Conservation (phyloP, 116 monocot genomes). For the Trichopus zeylanicus region DNA sequence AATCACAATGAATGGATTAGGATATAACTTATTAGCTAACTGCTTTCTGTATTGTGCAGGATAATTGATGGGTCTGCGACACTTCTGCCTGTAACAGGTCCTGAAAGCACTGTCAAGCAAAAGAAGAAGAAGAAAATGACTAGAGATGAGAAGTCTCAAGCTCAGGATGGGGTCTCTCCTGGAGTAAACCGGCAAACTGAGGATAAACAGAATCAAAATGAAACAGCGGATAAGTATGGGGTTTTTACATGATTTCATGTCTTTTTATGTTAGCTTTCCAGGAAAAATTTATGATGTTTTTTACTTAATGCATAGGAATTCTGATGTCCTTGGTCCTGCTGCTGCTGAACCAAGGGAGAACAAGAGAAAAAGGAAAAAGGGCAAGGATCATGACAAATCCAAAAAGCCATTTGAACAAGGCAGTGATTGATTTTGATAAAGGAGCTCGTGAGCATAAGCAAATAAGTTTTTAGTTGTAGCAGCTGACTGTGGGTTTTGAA, state of each 20-base stretch:
- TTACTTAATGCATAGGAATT: slow-evolving; percentile 4
- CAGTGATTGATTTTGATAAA: no score
- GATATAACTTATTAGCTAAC: neutral
- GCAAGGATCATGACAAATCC: slow-evolving; percentile 22
- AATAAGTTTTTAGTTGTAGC: no score
- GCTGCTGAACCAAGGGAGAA: slow-evolving; percentile 8
- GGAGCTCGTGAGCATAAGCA: no score
- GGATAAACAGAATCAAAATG: neutral
- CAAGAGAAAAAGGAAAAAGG: slow-evolving; percentile 61
- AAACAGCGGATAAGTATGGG: neutral
- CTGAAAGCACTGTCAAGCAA: slow-evolving; percentile 7
- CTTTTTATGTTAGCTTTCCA: neutral
- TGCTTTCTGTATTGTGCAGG: slow-evolving; percentile 19
- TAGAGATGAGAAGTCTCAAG: slow-evolving; percentile 9
- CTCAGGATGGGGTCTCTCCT: no score
- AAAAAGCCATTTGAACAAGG: no score
- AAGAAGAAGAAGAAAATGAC: slow-evolving; percentile 58
- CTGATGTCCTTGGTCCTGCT: slow-evolving; percentile 9
- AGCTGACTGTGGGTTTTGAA: no score
- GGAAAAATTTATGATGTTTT: neutral
- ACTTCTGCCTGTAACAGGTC: neutral
- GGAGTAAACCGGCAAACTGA: slow-evolving; percentile 15
- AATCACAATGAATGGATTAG: no score
- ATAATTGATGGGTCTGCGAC: neutral
- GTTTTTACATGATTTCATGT: neutral